phyloP scores from a whole-genome alignment of 2,329 filamentous ascomycete species.

The Aspergillus niger region DNA sequence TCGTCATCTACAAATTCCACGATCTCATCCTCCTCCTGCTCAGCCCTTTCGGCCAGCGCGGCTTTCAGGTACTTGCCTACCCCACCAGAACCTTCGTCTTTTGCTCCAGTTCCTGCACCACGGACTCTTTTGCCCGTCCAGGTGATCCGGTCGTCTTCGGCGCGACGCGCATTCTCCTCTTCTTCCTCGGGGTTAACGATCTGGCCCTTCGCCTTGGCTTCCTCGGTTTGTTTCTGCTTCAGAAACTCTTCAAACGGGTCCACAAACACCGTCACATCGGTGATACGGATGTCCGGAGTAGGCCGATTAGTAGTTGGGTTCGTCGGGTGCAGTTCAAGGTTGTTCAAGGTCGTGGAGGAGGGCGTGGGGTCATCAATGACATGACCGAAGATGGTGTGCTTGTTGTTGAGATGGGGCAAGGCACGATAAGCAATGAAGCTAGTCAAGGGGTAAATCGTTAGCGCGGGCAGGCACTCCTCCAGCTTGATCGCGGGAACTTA shows the following conservation, averaged over 20 bases:
- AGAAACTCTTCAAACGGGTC: conserved; percentile 96
- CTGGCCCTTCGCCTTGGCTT: conserved; percentile 53
- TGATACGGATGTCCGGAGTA: conserved; percentile 74
- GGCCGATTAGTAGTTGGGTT: conserved; percentile 74
- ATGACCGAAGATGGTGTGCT: conserved; percentile 94
- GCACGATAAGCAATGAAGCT: conserved; percentile 86
- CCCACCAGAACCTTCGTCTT: conserved; percentile 53
- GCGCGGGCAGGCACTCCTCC: background rate
- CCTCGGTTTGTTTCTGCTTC: conserved; percentile 68
- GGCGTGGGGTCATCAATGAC: conserved; percentile 68
- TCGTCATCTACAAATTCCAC: conserved; percentile 63
- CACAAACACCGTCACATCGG: conserved; percentile 81
- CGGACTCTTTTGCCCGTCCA: conserved; percentile 95
- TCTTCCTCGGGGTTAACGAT: conserved; percentile 24
- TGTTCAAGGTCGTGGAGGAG: conserved; percentile 57
- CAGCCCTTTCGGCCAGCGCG: conserved; percentile 45
- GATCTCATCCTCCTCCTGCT: conserved; percentile 58
- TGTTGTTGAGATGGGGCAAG: conserved; percentile 82
- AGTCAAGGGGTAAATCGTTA: background rate
- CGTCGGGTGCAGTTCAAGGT: conserved; percentile 75
- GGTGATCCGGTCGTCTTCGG: conserved; percentile 84
- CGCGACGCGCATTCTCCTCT: conserved; percentile 36
- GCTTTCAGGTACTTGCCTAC: conserved; percentile 83
- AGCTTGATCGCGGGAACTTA: conserved; percentile 28
- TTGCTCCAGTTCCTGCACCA: conserved; percentile 63